Conservation (phyloP, 2,329 filamentous ascomycete species). For the Fusarium miscanthi region DNA sequence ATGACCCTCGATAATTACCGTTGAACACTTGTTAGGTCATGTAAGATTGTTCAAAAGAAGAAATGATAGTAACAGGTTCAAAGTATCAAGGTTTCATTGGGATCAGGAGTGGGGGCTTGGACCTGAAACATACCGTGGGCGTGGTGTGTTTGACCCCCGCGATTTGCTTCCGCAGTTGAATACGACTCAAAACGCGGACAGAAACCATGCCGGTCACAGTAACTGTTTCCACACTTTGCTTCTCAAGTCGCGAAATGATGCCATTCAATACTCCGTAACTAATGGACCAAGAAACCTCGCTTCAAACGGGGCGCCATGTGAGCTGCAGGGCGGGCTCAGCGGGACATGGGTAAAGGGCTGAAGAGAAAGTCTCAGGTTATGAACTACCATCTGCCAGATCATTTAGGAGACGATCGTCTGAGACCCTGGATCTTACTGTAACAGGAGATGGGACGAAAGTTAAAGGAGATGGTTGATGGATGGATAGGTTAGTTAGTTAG, state of each 20-base stretch:
- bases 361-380: constrained; percentile 8
- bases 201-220: constrained; percentile 31
- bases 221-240: constrained; percentile 37
- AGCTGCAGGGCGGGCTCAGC: background rate
- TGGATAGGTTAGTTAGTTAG: background rate
- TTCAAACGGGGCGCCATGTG: constrained; percentile 4
- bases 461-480: constrained; percentile 2
- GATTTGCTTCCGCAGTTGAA: constrained; percentile 38
- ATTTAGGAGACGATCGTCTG: constrained; percentile 1
- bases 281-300: constrained; percentile 9
- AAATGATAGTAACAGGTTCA: constrained; percentile 15
- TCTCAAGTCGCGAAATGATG: constrained; percentile 38
- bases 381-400: background rate
- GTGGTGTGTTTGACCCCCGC: constrained; percentile 25
- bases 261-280: constrained; percentile 32
- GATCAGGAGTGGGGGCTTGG: constrained; percentile 17
- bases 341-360: constrained; percentile 1
- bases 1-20: background rate
- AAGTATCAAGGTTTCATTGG: constrained; percentile 23
- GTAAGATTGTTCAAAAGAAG: background rate
- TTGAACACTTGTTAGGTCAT: background rate
- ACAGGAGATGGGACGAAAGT: constrained; percentile 28
- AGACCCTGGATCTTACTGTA: constrained; percentile 11
- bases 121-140: constrained; percentile 44
- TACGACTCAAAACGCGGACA: constrained; percentile 23